Evolutionary conservation across 768 basidiomycete species (phyloP).

Genomic region (Lentinula guzmanii): DNA sequence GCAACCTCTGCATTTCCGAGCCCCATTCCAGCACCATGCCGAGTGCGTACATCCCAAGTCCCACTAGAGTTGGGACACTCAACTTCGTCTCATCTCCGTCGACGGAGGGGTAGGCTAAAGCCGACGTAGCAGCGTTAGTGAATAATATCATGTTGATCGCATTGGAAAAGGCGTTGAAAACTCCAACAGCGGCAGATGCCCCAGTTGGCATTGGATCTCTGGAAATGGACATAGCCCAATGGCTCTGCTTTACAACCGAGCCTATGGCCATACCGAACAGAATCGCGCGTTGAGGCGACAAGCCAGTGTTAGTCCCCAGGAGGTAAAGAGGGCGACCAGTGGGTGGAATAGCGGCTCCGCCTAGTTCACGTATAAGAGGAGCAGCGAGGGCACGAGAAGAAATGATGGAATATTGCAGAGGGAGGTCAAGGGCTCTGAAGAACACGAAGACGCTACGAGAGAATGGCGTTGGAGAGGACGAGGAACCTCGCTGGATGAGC

Average conservation of each 20-base stretch:
- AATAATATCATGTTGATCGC: neutral
- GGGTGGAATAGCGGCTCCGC: neutral
- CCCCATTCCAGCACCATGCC: slow-evolving; percentile 2
- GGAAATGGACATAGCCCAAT: neutral
- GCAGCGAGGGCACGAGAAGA: neutral
- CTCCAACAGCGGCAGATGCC: neutral
- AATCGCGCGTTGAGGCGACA: slow-evolving; percentile 1
- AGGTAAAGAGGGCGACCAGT: neutral
- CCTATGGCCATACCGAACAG: slow-evolving; percentile 1
- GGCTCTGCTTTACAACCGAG: neutral
- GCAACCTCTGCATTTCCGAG: slow-evolving; percentile 1
- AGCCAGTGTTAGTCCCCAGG: neutral
- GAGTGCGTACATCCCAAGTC: neutral
- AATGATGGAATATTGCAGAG: slow-evolving; percentile 1
- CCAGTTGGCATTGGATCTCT: neutral
- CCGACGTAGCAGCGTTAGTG: neutral
- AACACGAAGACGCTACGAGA: neutral
- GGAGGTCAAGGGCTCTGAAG: neutral
- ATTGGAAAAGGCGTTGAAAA: neutral
- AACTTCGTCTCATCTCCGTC: neutral
- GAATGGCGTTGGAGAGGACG: neutral
- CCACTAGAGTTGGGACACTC: neutral
- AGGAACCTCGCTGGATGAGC: neutral
- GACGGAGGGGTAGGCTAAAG: neutral
- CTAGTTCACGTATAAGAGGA: neutral